Evolutionary conservation across 345 rosid genomes (phyloP).

Genomic region (Trapa incisa): DNA sequence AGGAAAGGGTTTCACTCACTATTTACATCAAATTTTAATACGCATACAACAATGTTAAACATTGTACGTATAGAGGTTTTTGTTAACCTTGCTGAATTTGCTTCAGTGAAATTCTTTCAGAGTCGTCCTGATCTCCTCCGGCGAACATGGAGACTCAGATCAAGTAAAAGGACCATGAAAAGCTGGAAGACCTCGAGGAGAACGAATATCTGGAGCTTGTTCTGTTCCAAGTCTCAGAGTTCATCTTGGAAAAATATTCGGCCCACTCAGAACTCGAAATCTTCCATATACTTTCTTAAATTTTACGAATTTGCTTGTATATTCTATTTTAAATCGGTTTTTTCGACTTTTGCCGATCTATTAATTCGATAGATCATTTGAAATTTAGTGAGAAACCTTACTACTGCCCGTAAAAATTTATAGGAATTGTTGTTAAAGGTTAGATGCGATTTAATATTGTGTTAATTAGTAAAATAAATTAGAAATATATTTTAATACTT

Average conservation of each 20-base stretch:
- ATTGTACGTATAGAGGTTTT: neutral
- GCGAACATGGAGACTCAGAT: neutral
- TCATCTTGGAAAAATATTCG: conserved; percentile 44
- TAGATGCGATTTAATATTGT: neutral
- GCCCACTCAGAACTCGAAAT: neutral
- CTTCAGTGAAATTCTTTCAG: neutral
- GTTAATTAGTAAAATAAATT: neutral
- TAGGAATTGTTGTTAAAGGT: neutral
- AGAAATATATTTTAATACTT: no score
- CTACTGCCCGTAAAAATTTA: neutral
- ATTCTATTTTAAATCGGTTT: neutral
- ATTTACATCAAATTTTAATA: neutral
- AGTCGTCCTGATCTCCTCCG: neutral
- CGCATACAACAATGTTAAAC: neutral
- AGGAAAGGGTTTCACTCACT: neutral
- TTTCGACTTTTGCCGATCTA: neutral
- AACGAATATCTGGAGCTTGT: conserved; percentile 54
- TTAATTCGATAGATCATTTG: neutral
- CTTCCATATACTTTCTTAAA: neutral
- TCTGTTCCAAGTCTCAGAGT: conserved; percentile 82
- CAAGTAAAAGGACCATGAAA: conserved; percentile 7
- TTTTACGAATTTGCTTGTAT: neutral
- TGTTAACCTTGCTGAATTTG: no score
- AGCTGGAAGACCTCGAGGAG: conserved; percentile 34
- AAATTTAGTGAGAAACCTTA: neutral